Percentiles rank a stretch among this genome's conserved stretches.
Evolutionary conservation across 495 filamentous ascomycete genomes (phyloP).

Genomic region (Aspergillus sclerotiicarbonarius): DNA sequence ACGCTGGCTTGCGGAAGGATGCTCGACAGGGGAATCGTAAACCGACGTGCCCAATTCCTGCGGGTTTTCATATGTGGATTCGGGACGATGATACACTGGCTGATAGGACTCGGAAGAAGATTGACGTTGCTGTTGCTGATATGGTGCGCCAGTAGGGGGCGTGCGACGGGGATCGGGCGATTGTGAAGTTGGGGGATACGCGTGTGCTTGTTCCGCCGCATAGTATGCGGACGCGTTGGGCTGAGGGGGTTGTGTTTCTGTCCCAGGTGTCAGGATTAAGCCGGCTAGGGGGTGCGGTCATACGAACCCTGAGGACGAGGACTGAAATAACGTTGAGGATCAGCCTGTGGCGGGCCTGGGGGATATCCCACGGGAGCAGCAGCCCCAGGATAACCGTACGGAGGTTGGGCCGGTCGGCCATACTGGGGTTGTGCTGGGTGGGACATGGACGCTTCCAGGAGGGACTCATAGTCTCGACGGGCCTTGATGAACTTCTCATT

Average conservation of each 20-base stretch:
- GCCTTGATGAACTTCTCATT: slow-evolving; percentile 99
- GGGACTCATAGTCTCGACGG: slow-evolving; percentile 87
- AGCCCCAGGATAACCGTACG: slow-evolving; percentile 60
- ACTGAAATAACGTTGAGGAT: slow-evolving; percentile 70
- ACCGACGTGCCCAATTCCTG: slow-evolving; percentile 83
- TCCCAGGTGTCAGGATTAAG: slow-evolving; percentile 14
- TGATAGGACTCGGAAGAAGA: slow-evolving; percentile 42
- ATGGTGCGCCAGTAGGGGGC: slow-evolving; percentile 32
- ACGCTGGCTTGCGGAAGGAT: slow-evolving; percentile 28
- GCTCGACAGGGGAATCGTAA: slow-evolving; percentile 75
- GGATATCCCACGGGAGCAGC: slow-evolving; percentile 51
- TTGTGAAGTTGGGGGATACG: slow-evolving; percentile 39
- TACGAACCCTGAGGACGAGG: slow-evolving; percentile 53
- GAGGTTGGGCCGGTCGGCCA: slow-evolving; percentile 58
- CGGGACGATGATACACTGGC: slow-evolving; percentile 53
- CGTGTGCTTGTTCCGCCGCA: slow-evolving; percentile 34
- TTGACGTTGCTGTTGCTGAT: slow-evolving; percentile 39
- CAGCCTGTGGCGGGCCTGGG: slow-evolving; percentile 50
- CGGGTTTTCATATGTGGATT: slow-evolving; percentile 73
- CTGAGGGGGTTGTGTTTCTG: slow-evolving; percentile 34
- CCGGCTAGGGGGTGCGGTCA: background rate
- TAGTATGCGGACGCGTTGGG: slow-evolving; percentile 33
- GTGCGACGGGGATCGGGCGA: slow-evolving; percentile 47
- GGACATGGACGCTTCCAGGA: slow-evolving; percentile 95
- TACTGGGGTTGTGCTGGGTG: slow-evolving; percentile 76